Percentiles rank a stretch among this genome's conserved stretches.
These are phyloP conservation scores for Phoenix roebelenii DNA, from an alignment of 176 grass and related monocot genomes.

Conservation along the genomic window DNA sequence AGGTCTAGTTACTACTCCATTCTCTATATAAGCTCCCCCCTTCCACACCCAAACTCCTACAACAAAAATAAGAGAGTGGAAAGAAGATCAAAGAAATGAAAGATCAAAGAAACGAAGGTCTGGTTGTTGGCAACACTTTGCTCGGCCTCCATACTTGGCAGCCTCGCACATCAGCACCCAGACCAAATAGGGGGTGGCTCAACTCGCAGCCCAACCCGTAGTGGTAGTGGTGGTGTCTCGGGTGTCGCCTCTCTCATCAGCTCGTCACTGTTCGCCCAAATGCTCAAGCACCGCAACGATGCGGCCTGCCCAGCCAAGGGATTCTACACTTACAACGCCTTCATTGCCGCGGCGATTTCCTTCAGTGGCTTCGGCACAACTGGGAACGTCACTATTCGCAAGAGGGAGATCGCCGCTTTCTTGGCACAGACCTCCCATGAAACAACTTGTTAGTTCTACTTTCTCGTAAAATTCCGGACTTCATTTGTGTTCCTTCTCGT, in stretches of 20 bases:
- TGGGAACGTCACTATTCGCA: neutral
- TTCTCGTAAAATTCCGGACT: too few species aligned
- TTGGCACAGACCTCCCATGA: slow-evolving; percentile 58
- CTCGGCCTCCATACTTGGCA: too few species aligned
- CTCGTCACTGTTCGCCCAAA: slow-evolving; percentile 23
- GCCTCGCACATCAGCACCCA: slow-evolving; percentile 25
- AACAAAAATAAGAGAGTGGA: too few species aligned
- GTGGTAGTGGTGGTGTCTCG: neutral
- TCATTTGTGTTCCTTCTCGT: too few species aligned
- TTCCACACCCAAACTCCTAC: too few species aligned
- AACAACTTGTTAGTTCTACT: slow-evolving; percentile 22
- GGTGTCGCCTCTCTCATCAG: slow-evolving; percentile 32
- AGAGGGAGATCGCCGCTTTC: slow-evolving; percentile 48
- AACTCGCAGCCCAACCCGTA: too few species aligned
- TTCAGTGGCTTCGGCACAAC: slow-evolving; percentile 29
- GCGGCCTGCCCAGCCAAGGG: slow-evolving; percentile 12
- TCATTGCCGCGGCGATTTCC: slow-evolving; percentile 33
- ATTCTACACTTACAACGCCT: slow-evolving; percentile 49
- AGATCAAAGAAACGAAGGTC: too few species aligned
- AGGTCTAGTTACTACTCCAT: too few species aligned
- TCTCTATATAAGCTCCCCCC: too few species aligned
- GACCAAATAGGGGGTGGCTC: slow-evolving; percentile 24
- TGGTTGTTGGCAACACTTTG: too few species aligned
- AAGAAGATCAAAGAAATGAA: too few species aligned
- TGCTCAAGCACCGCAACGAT: slow-evolving; percentile 51